Base-by-base conservation (phyloP, 2,329 filamentous ascomycete species). In the Ophiostoma ips region DNA sequence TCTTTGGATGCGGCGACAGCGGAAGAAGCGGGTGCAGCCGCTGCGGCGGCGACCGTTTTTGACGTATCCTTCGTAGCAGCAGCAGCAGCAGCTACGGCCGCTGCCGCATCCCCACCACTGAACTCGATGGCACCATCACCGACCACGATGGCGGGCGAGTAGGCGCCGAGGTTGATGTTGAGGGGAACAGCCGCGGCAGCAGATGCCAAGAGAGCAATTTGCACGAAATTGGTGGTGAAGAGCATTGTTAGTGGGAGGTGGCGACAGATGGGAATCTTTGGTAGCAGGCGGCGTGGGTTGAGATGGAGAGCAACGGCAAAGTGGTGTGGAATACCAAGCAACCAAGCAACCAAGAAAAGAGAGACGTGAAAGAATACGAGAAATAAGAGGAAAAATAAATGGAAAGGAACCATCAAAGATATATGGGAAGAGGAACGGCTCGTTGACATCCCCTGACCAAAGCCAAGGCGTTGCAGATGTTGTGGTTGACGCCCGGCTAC, bases 141-240 rank as follows among this genome's bases (percentile, higher is more conserved):
- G 33, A 62, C 57, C 49, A 67, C 67, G 60, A 68, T 60, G 55
- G 66, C 66, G 15, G 66, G 66, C 6, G 66, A 68, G 56, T 68
- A 68, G 24, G 66, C 66, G 40, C 66, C 66, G 44, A 68, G 64
- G 60, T 68, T 69, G 58, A 69, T 68, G 41, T 56, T 56, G 40
- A 56, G 55, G 2, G 53, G 55, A 15, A 56, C 43, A 3, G 54
- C 46, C 24, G 37, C 15, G 28, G 46, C 38, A 35, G 43, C 31
- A 7, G 46, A 21, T 9, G 48, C 30, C 21, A 49, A 12, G 43
- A 51, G 21, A 9, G 45, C 28, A 8, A 44, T 13, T 18, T 13
- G 38, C 4, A 31, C 11, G 5, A 19, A 2, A 12, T 30, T 31
- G 6, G 18, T 5, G 12, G 28, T 10, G 36, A 21, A 19, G 34